Evolutionary conservation across 192 early-diverging fungal genomes (phyloP), one percentile per base, ranked within the genome.

Genomic region (Gaertneriomyces semiglobifer): DNA sequence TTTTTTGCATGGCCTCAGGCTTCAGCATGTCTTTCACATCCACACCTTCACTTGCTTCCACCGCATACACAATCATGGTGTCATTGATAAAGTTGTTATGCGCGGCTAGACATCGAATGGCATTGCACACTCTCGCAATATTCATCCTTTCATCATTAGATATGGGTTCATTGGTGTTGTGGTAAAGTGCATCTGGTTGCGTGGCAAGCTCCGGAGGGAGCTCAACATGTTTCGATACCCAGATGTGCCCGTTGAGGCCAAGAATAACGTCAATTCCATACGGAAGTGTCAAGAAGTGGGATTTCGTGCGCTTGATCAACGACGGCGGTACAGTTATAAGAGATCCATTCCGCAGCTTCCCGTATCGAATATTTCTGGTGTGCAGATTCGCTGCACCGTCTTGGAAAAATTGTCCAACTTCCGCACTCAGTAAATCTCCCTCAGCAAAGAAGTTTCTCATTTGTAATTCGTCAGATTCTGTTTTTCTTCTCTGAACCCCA

Each of bases 201-300:
- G 41, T 77, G 74, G 65, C 76, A 45, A 74, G 74, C 33, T 69
- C 79, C 40, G 77, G 84, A 41, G 50, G 81, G 75, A 71, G 74
- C 50, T 33, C 50, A 9, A 66, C 64, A 53, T 88, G 88, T 68
- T 95, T 95, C 78, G 88, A 84, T 20, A 97, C 88, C 92, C 92
- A 97, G 57, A 99, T 91, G 70, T 93, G 95, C 3, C 97, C 97
- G 65, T 99, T 99, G 38, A 99, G 72, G 16, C 97, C 97, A 39
- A 99, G 79, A 43, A 96, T 88, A 8, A 99, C 75, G 73, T 99
- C 90, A 40, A 99, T 90, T 25, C 95, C 93, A 62, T 90, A 95
- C 0, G 91, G 83, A 40, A 96, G 80, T n/a, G 86, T 78, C 60
- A 93, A 86, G 77, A 99, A 99, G 72, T 99, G 97, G 40, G 91